These are phyloP conservation scores for Exophiala spinifera DNA, from an alignment of 2,329 filamentous ascomycete species.

Conservation along the genomic window DNA sequence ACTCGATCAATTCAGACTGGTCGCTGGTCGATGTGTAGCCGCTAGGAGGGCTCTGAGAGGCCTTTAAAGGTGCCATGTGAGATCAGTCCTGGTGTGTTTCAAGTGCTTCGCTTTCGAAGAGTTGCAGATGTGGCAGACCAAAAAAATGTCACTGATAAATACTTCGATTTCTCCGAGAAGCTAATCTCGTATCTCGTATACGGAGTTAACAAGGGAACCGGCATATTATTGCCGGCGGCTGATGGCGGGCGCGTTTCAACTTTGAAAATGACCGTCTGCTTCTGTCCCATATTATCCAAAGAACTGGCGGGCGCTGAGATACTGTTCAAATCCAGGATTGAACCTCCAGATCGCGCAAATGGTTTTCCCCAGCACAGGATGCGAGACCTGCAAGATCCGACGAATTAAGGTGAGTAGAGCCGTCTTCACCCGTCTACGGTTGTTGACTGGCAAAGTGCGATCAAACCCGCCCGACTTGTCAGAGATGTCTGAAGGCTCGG, in stretches of 20 bases:
- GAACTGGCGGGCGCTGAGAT: no score
- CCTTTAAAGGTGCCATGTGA: no score
- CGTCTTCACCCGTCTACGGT: neutral
- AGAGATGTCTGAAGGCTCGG: conserved; percentile 29
- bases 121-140: neutral
- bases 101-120: no score
- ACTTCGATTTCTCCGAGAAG: neutral
- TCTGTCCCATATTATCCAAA: no score
- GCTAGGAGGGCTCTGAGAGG: neutral
- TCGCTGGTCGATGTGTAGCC: neutral
- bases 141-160: neutral
- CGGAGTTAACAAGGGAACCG: no score
- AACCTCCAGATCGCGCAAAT: neutral
- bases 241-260: no score
- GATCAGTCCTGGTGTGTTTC: no score
- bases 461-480: conserved; percentile 29
- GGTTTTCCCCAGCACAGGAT: conserved; percentile 20
- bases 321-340: no score
- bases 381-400: conserved; percentile 32
- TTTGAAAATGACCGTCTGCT: no score
- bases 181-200: no score
- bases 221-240: no score
- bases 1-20: neutral
- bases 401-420: conserved; percentile 30
- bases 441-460: conserved; percentile 29